Percentiles rank a stretch among this genome's conserved stretches.
These are phyloP conservation scores for Eutypella sp. DNA, from an alignment of 2,329 filamentous ascomycete species.

Conservation along the genomic window DNA sequence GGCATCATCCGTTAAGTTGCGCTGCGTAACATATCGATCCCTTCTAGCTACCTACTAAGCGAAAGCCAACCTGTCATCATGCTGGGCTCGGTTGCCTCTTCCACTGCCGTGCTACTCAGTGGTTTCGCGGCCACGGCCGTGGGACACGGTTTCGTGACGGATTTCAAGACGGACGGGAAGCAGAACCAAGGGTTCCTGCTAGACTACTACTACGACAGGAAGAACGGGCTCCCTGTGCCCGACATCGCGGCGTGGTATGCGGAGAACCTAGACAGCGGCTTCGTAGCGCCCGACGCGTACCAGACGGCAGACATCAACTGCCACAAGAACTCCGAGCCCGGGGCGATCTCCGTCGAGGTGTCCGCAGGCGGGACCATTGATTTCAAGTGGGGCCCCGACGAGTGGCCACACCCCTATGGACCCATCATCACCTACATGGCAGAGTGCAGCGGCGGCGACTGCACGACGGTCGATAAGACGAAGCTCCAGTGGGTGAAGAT, in stretches of 20 bases:
- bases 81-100: conserved; percentile 15
- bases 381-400: conserved; percentile 22
- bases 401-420: conserved; percentile 29
- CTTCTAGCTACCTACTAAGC: background rate
- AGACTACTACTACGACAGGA: conserved; percentile 28
- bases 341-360: conserved; percentile 22
- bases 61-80: conserved; percentile 4
- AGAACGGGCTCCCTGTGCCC: conserved; percentile 20
- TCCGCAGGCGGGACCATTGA: conserved; percentile 25
- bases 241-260: conserved; percentile 27
- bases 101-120: conserved; percentile 16
- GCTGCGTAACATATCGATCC: background rate
- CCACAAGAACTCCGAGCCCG: conserved; percentile 28
- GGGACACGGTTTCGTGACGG: conserved; percentile 42
- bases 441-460: conserved; percentile 24
- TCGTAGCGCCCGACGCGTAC: conserved; percentile 30
- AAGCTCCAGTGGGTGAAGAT: conserved; percentile 32
- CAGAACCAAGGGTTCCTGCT: conserved; percentile 25
- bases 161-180: conserved; percentile 41
- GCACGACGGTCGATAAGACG: conserved; percentile 25
- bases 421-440: conserved; percentile 26
- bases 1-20: conserved; percentile 5
- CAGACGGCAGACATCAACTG: conserved; percentile 31
- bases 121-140: conserved; percentile 22
- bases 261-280: conserved; percentile 33